Conservation (phyloP, 2,329 filamentous ascomycete genomes). For the Aspergillus quadricinctus region DNA sequence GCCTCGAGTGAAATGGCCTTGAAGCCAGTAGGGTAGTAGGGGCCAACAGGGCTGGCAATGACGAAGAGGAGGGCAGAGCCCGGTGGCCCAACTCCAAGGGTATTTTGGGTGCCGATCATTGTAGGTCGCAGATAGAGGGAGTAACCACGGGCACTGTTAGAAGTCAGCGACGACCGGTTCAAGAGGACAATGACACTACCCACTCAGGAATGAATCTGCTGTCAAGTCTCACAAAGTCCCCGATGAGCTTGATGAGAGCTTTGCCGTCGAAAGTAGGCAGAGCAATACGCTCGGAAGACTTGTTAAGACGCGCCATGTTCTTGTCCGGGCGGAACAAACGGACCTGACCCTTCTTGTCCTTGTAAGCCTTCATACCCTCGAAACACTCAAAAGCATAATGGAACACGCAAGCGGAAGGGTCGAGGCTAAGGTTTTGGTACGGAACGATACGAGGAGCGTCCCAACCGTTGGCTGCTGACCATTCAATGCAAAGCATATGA, state of each 20-base stretch:
- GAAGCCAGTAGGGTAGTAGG: slow-evolving; percentile 98
- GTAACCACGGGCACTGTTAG: slow-evolving; percentile 64
- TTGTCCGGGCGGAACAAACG: slow-evolving; percentile 89
- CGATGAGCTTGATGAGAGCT: slow-evolving; percentile 74
- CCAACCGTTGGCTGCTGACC: slow-evolving; percentile 84
- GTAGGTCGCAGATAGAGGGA: slow-evolving; percentile 93
- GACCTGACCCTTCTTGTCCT: slow-evolving; percentile 71
- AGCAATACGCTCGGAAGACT: slow-evolving; percentile 84
- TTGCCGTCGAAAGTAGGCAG: slow-evolving; percentile 77
- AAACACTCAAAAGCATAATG: slow-evolving; percentile 99
- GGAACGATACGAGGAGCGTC: slow-evolving; percentile 75
- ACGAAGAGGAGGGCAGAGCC: slow-evolving; percentile 88
- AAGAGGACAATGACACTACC: slow-evolving; percentile 21
- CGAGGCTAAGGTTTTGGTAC: slow-evolving; percentile 95
- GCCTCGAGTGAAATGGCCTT: slow-evolving; percentile 95
- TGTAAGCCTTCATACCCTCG: slow-evolving; percentile 99
- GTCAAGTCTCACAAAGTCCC: slow-evolving; percentile 74
- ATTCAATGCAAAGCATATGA: slow-evolving; percentile 95
- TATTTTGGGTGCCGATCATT: slow-evolving; percentile 94
- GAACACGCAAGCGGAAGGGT: slow-evolving; percentile 94
- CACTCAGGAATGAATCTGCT: slow-evolving; percentile 82
- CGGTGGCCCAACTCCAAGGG: slow-evolving; percentile 86
- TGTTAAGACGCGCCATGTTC: slow-evolving; percentile 95
- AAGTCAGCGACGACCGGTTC: not conserved
- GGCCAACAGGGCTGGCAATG: slow-evolving; percentile 93